Base-by-base conservation (phyloP, 73 alveolate genomes). In the Effrenium voratum region DNA sequence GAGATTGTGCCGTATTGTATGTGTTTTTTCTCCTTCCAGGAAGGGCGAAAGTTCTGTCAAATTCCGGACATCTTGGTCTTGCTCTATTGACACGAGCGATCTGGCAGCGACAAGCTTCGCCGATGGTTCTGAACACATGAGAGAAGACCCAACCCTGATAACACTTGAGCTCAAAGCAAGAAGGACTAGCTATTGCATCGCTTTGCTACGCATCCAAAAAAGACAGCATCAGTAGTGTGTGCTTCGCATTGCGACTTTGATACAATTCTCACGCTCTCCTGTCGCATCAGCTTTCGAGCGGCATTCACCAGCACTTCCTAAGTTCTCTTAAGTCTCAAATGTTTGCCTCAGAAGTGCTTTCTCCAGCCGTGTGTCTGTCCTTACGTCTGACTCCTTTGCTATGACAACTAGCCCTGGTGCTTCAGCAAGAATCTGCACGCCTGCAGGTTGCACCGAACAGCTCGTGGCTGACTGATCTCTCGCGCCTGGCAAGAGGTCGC, bases 251-350 rank as follows among this genome's bases (percentile, higher is more conserved):
- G n/a, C n/a, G n/a, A n/a, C 12, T 12, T 57, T 22, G 28, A 57
- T 22, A 57, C 72, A 57, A 57, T 30, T 30, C 44, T 32, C 80
- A 30, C 34, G 5, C 16, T 24, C 47, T 80, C 91, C 91, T 80
- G 68, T 46, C 34, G 32, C 70, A 44, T 10, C 47, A 28, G 72
- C 34, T 46, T 47, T 44, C 91, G 49, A n/a, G 91, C 72, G 32
- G 91, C 91, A 44, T 80, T 70, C 24, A 80, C 91, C 44, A 80
- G 47, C 32, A 6, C 49, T 59, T 80, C 91, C 91, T 80, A 28
- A 66, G 22, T 16, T 32, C 47, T 12, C 41, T 32, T 6, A 36
- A 16, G 50, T 13, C 41, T 73, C 83, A n/a, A 15, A 16, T 4
- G 50, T 73, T 73, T 36, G 47, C 43, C 16, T 19, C 43, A 19